Evolutionary conservation across 352 stramenopile genomes (phyloP).

Genomic region (Lagenidium giganteum): DNA sequence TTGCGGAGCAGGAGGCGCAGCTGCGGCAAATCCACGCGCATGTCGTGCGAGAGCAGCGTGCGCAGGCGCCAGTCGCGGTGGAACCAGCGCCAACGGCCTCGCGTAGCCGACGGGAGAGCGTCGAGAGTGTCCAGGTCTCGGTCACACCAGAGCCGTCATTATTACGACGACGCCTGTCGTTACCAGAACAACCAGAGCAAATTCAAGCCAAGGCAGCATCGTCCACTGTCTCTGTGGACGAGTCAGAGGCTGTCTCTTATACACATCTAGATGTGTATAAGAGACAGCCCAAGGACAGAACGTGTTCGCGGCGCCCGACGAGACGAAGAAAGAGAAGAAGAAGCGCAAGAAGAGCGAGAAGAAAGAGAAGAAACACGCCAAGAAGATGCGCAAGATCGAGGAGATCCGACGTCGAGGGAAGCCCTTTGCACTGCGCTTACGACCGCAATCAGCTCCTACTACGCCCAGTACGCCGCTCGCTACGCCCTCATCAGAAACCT

Average conservation of each 20-base stretch:
- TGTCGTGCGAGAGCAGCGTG: not conserved
- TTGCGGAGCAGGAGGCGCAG: conserved; percentile 54
- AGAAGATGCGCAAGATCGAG: conserved; percentile 23
- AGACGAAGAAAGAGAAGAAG: conserved; percentile 1
- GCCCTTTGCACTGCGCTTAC: conserved; percentile 19
- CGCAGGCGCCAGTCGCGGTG: not conserved
- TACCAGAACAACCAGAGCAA: not conserved
- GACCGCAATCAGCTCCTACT: conserved; percentile 16
- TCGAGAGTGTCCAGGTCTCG: not conserved
- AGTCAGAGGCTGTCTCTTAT: not conserved
- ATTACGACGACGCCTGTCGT: not conserved
- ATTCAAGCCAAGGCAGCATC: no score
- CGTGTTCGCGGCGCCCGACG: not conserved
- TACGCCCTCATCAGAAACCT: no score
- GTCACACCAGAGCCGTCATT: not conserved
- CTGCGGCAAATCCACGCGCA: conserved; percentile 33
- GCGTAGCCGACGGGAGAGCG: conserved; percentile 6
- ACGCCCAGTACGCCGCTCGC: conserved; percentile 1
- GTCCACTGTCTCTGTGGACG: not conserved
- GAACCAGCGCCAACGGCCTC: not conserved
- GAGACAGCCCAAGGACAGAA: no score
- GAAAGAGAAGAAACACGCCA: conserved; percentile 12
- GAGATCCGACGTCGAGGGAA: conserved; percentile 15
- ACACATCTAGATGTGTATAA: no score
- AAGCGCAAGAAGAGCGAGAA: conserved; percentile 15